These are phyloP conservation scores for Fusarium sp. DNA, from an alignment of 2,329 filamentous ascomycete genomes.

Conservation along the genomic window DNA sequence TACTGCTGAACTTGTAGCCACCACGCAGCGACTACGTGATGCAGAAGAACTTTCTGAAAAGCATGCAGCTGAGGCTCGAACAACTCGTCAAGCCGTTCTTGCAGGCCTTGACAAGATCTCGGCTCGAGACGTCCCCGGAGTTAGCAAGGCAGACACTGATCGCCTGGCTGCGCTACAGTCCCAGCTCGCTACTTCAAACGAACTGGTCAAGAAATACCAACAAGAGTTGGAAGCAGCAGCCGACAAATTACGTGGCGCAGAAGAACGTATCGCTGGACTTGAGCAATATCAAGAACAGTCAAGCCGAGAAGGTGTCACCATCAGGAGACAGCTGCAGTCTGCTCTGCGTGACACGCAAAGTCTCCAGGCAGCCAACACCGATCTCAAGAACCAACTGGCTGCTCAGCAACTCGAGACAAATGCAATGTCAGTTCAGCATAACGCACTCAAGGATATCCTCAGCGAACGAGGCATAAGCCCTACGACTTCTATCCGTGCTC, in stretches of 20 bases:
- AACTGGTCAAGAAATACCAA: conserved; percentile 88
- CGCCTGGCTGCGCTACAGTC: conserved; percentile 80
- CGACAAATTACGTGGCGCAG: conserved; percentile 89
- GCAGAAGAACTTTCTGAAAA: conserved; percentile 90
- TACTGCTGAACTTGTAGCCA: conserved; percentile 80
- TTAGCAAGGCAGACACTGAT: conserved; percentile 68
- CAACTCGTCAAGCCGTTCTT: conserved; percentile 85
- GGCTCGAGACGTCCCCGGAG: conserved; percentile 63
- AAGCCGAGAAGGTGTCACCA: conserved; percentile 89
- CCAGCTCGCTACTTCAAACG: conserved; percentile 83
- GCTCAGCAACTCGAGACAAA: conserved; percentile 94
- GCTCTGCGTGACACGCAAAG: conserved; percentile 85
- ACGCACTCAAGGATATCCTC: conserved; percentile 91
- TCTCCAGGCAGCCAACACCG: conserved; percentile 83
- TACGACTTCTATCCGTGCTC: conserved; percentile 76
- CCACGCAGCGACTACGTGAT: conserved; percentile 81
- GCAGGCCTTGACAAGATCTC: conserved; percentile 83
- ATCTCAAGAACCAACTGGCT: conserved; percentile 84
- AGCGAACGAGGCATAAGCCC: conserved; percentile 89
- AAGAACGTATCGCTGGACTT: conserved; percentile 95
- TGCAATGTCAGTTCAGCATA: conserved; percentile 90
- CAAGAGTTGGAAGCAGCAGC: conserved; percentile 87
- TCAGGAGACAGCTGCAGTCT: conserved; percentile 89
- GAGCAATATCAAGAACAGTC: conserved; percentile 98
- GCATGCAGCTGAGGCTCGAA: conserved; percentile 86